Evolutionary conservation across 352 stramenopile species (phyloP), one percentile per base, ranked within the genome.

Genomic region (Phytophthora ohioensis): DNA sequence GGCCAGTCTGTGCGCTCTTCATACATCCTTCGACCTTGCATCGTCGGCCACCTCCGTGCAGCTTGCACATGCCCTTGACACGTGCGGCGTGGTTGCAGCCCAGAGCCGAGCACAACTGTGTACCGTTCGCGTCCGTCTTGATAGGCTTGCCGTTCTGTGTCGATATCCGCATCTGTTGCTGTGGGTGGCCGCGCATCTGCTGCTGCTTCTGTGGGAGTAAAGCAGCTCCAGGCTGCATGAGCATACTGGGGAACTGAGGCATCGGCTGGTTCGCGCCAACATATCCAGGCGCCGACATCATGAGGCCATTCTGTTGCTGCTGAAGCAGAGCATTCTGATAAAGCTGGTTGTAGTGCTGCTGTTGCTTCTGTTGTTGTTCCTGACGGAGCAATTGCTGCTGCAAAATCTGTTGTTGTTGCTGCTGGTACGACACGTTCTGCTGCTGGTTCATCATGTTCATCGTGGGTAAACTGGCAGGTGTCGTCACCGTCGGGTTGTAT

Each of bases 1-100:
- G 86, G 21, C 88, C 88, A 13, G 86, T 95, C 65, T 96, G 88
- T 30, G 87, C 86, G 64, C 84, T 93, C 72, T 94, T 94, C 88
- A 94, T 96, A 68, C 88, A 96, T 30, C 88, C 88, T 45, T 96
- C 88, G 34, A 94, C 87, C 67, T 94, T 96, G 81, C 88, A 96
- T 12, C 88, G 80, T 17, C 87, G 78, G 0, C 88, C 88, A 15
- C 88, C 88, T 15, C 88, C 88, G 54, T 96, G 88, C 8, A 93
- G 61, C 67, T 96, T 96, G 78, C 88, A 96, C 88, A 96, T 94
- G 31, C 88, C 88, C 67, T 94, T 94, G 36, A 93, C 81, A 0
- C 87, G 83, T 5, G 88, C 86, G 1, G 84, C 76, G 68, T 95
- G 86, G 72, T 88, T 92, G 75, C 88, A 95, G 13, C 88, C 88